These are phyloP conservation scores for Penicillium sumatraense DNA, from an alignment of 2,329 filamentous ascomycete genomes.

Conservation along the genomic window DNA sequence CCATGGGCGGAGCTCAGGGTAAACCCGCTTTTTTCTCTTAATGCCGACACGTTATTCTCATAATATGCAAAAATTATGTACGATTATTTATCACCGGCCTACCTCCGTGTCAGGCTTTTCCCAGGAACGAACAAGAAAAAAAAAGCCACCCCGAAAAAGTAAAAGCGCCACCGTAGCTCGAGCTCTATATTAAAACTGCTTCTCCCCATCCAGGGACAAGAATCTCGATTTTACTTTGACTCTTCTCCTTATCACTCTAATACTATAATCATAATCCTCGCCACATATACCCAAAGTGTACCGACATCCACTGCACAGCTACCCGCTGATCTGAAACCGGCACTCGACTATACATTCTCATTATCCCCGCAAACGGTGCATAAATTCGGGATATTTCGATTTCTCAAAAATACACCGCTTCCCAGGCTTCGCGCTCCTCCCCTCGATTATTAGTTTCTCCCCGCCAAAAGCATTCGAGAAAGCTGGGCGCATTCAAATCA, in stretches of 20 bases:
- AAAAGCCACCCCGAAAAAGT: conserved; percentile 1
- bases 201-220: background rate
- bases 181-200: conserved; percentile 5
- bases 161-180: conserved; percentile 12
- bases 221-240: background rate
- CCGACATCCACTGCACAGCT: background rate
- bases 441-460: background rate
- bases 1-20: conserved; percentile 2
- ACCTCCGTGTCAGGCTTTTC: conserved; percentile 8
- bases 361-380: conserved; percentile 16
- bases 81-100: conserved; percentile 7
- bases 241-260: background rate
- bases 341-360: background rate
- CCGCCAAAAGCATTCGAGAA: background rate
- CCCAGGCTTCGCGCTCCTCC: background rate
- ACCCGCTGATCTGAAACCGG: conserved; percentile 9
- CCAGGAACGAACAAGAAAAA: conserved; percentile 1
- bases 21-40: conserved; percentile 2
- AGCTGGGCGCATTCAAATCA: background rate
- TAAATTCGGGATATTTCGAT: conserved; percentile 3
- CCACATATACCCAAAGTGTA: background rate
- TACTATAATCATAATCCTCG: conserved; percentile 1
- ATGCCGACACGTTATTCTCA: conserved; percentile 4
- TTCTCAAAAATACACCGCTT: conserved; percentile 2
- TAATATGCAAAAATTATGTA: conserved; percentile 16